Percentiles rank a stretch among this genome's conserved stretches.
Conservation (phyloP, 257 asterid genomes). For the Thymus quinquecostatus region DNA sequence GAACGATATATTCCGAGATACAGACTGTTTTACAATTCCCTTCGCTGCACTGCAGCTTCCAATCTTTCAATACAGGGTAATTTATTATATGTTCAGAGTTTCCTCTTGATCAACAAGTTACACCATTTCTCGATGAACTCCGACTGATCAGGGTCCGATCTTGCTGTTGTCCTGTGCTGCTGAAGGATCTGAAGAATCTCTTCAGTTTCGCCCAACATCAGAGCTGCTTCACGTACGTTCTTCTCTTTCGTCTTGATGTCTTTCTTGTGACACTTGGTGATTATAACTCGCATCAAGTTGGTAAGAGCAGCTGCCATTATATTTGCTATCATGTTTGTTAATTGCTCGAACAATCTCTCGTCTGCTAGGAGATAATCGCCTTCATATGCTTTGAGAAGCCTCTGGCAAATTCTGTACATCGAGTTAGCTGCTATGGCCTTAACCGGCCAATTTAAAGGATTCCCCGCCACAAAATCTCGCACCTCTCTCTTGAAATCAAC, state of each 20-base stretch:
- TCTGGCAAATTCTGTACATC: slow-evolving; percentile 45
- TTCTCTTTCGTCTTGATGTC: slow-evolving; percentile 40
- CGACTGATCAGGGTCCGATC: slow-evolving; percentile 31
- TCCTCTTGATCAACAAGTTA: slow-evolving; percentile 33
- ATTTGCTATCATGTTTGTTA: slow-evolving; percentile 43
- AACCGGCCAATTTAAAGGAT: slow-evolving; percentile 52
- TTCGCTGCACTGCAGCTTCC: slow-evolving; percentile 4
- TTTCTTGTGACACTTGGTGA: slow-evolving; percentile 44
- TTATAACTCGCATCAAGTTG: slow-evolving; percentile 40
- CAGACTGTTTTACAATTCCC: not conserved
- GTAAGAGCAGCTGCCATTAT: slow-evolving; percentile 50
- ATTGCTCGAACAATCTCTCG: slow-evolving; percentile 40
- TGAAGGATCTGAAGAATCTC: slow-evolving; percentile 45
- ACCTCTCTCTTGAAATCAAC: slow-evolving; percentile 37
- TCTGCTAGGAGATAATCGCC: slow-evolving; percentile 29
- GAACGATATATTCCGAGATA: slow-evolving; percentile 9
- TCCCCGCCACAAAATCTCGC: slow-evolving; percentile 35
- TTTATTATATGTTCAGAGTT: slow-evolving; percentile 1
- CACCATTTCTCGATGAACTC: slow-evolving; percentile 45
- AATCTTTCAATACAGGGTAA: not conserved
- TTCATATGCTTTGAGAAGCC: slow-evolving; percentile 40
- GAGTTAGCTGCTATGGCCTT: slow-evolving; percentile 46
- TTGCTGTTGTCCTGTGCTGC: slow-evolving; percentile 33
- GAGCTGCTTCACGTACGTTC: slow-evolving; percentile 45
- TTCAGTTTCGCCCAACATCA: slow-evolving; percentile 48